Evolutionary conservation across 2,329 filamentous ascomycete species (phyloP).

Genomic region (Alternaria dauci): DNA sequence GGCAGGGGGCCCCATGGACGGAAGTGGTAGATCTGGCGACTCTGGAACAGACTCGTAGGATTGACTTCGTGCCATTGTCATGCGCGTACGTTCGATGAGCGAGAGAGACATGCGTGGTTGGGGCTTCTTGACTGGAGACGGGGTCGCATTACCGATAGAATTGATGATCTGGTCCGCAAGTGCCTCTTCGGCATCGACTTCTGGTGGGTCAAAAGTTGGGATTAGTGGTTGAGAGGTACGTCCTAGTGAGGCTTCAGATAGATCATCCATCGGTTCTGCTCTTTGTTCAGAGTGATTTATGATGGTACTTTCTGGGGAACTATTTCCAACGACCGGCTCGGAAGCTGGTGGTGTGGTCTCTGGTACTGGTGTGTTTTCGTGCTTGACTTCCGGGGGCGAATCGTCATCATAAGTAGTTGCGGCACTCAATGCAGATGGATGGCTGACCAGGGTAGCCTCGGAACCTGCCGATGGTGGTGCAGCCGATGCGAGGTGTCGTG

Average conservation of each 20-base stretch:
- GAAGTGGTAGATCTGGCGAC: constrained; percentile 27
- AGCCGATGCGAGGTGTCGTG: constrained; percentile 12
- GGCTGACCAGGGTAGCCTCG: constrained; percentile 38
- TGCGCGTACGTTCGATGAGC: constrained; percentile 57
- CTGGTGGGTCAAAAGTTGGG: constrained; percentile 29
- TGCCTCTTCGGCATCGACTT: constrained; percentile 38
- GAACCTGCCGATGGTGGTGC: constrained; percentile 35
- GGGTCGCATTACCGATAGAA: constrained; percentile 50
- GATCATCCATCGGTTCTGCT: constrained; percentile 17
- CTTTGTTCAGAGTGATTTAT: constrained; percentile 3
- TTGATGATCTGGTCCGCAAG: constrained; percentile 53
- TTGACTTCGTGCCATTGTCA: constrained; percentile 54
- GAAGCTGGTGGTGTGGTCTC: constrained; percentile 19
- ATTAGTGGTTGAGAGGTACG: constrained; percentile 25
- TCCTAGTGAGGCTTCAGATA: constrained; percentile 20
- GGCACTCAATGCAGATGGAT: constrained; percentile 27
- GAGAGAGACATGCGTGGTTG: constrained; percentile 53
- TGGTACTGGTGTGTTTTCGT: constrained; percentile 1
- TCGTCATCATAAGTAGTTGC: constrained; percentile 9
- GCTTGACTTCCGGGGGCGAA: constrained; percentile 9
- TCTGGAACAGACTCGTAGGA: constrained; percentile 38
- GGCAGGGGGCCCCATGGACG: constrained; percentile 25
- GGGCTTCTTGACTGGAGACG: constrained; percentile 52
- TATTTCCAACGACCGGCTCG: constrained; percentile 12
- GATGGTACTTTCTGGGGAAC: constrained; percentile 8